Evolutionary conservation across 2,329 filamentous ascomycete genomes (phyloP).

Genomic region (Colletotrichum sp.): DNA sequence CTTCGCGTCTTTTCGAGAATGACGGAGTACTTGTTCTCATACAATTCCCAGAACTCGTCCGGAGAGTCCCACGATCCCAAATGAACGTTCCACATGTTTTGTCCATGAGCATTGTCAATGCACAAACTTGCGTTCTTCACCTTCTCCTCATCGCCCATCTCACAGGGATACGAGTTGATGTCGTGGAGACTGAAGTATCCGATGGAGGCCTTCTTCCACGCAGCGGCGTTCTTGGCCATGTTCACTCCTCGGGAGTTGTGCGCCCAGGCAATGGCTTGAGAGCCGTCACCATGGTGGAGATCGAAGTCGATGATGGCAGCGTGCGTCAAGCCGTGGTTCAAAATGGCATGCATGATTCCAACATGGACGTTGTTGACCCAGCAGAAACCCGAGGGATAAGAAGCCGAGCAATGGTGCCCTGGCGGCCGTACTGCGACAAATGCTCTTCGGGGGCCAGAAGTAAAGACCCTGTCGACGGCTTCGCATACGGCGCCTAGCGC

Average conservation of each 20-base stretch:
- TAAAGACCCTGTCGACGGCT: constrained; percentile 85
- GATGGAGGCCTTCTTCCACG: constrained; percentile 84
- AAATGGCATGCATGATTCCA: constrained; percentile 88
- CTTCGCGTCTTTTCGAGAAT: constrained; percentile 81
- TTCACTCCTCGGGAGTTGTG: constrained; percentile 76
- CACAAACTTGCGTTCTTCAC: constrained; percentile 93
- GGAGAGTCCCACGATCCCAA: constrained; percentile 84
- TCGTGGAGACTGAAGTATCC: constrained; percentile 98
- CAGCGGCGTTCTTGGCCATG: constrained; percentile 72
- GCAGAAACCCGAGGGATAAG: constrained; percentile 92
- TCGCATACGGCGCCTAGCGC: constrained; percentile 93
- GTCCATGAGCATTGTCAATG: constrained; percentile 91
- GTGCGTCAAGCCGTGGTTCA: constrained; percentile 86
- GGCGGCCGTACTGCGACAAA: constrained; percentile 94
- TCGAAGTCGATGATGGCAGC: constrained; percentile 94
- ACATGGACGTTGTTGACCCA: constrained; percentile 99
- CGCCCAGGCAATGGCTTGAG: constrained; percentile 90
- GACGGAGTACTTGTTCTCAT: constrained; percentile 77
- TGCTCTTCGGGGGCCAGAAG: constrained; percentile 70
- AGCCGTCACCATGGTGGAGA: constrained; percentile 93
- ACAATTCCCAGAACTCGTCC: constrained; percentile 87
- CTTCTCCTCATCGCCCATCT: constrained; percentile 91
- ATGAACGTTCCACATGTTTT: constrained; percentile 96
- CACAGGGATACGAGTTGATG: constrained; percentile 98
- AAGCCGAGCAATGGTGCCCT: constrained; percentile 92